Conservation (phyloP, 306 rosid species). For the Betula pendula region DNA sequence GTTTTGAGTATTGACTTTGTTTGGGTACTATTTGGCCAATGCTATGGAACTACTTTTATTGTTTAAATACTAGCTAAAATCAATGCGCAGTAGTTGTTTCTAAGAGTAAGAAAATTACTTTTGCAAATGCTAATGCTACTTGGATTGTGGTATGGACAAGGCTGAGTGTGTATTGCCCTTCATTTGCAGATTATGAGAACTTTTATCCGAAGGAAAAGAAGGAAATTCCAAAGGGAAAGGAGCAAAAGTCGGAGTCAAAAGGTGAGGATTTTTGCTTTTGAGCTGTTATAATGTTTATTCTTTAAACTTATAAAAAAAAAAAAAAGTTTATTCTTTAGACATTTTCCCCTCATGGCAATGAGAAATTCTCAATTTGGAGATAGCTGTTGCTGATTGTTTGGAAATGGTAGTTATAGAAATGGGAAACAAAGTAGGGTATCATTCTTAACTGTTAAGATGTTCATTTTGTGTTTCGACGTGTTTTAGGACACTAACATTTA, state of each 20-base stretch:
- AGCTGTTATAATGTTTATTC: background rate
- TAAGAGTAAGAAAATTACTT: background rate
- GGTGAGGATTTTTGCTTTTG: constrained; percentile 34
- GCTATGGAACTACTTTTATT: background rate
- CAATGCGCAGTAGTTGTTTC: constrained; percentile 1
- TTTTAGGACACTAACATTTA: background rate
- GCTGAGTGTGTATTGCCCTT: constrained; percentile 10
- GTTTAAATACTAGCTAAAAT: background rate
- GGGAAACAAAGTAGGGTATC: background rate
- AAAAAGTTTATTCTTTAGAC: no score
- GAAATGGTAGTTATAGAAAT: constrained; percentile 9
- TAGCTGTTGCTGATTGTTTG: constrained; percentile 12
- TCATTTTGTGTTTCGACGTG: background rate
- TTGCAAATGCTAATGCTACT: background rate
- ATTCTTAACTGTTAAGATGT: background rate
- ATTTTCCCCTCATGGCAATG: background rate
- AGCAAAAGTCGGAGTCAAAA: constrained; percentile 73
- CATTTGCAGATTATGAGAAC: constrained; percentile 76
- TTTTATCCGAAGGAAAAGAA: constrained; percentile 86
- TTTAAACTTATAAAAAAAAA: no score
- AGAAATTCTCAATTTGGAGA: background rate
- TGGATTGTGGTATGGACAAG: background rate
- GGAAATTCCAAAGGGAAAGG: constrained; percentile 73
- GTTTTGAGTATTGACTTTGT: background rate
- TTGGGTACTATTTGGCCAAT: background rate